Base-by-base conservation (phyloP, 108 stramenopile species). In the Cylindrotheca closterium region DNA sequence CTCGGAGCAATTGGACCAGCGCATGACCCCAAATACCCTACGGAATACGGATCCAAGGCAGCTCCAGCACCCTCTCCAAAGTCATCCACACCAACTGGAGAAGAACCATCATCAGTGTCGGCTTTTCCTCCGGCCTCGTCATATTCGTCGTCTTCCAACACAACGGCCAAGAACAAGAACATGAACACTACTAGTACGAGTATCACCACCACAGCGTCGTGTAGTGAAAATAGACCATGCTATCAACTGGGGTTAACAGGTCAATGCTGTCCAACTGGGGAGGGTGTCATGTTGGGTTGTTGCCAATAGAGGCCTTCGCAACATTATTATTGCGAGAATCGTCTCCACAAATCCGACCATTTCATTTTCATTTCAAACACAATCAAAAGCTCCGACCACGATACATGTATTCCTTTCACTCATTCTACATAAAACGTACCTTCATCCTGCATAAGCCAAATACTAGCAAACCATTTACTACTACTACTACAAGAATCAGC, bases 241-340 rank as follows among this genome's bases (percentile, higher is more conserved):
- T 12, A 33, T 3, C 31, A 62, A 17, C 31, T 71, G 17, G 75
- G 67, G 46, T 52, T 79, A 21, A 67, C 32, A 7, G 70, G 74
- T 2, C 54, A 66, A 17, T 81, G 79, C 31, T 81, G 79, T 65
- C 79, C 79, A 4, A 73, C 79, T 0, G 3, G 19, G 10, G 47
- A 51, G 5, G 65, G 54, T 12, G 55, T 42, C 18, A 2, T 31
- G 19, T 51, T 64, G 10, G 63, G 47, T 22, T 42, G 31, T 28
- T 42, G 55, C 37, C 10, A 42, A 7, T 42, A 42, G 15, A 42
- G 10, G 15, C 15, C 37, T 15, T 42, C 10, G 37, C 10, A 42
- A 42, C 15, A 7, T 7, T 42, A 15, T 7, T 7, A 42, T 15
- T 10, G 7, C 37, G 10, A 42, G 10, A 42, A 15, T n/a, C 37